Base-by-base conservation (phyloP, 768 basidiomycete species). In the Panaeolus cyanescens region DNA sequence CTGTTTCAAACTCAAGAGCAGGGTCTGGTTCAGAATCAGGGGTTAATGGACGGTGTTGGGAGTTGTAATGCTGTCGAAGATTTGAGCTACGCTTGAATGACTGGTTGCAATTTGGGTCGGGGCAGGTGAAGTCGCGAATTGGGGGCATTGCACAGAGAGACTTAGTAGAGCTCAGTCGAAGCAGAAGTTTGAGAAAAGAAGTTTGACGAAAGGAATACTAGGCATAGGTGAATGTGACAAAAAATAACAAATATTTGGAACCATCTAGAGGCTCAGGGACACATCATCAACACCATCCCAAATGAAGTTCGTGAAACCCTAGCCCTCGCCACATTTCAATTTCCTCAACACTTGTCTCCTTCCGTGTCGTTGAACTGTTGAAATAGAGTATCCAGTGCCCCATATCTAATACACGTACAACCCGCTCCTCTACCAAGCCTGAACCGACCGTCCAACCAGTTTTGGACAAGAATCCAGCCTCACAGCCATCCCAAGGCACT, bases 11-110 rank as follows among this genome's bases (percentile, higher is more conserved):
- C 25, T 62, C 32, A 31, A 25, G 56, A 20, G 45, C 50, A n/a
- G 56, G 61, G 54, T 62, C 39, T 3, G 56, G 61, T 37, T 62
- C 61, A 0, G 61, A 58, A 56, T 62, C 61, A 2, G 61, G 61
- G 31, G 61, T 58, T 0, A 62, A 56, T 7, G 56, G 39, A 13
- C 42, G 56, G 19, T 62, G 61, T 9, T 62, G 56, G 6, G 50
- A 37, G 31, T 62, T 62, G 17, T 58, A 58, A 54, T 62, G 61
- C 39, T 62, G 61, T 1, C 42, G 58, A 28, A 28, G 61, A 31
- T 15, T 50, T 37, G n/a, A 30, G 0, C 3, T 32, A 33, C 45
- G 31, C 20, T 22, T 62, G 33, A 62, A 62, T 10, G 61, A 58
- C 1, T 56, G 61, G 7, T n/a, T 8, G 20, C 61, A 62, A 7